These are phyloP conservation scores for Phalaenopsis hybrid DNA, from an alignment of 116 monocot genomes.

Conservation along the genomic window DNA sequence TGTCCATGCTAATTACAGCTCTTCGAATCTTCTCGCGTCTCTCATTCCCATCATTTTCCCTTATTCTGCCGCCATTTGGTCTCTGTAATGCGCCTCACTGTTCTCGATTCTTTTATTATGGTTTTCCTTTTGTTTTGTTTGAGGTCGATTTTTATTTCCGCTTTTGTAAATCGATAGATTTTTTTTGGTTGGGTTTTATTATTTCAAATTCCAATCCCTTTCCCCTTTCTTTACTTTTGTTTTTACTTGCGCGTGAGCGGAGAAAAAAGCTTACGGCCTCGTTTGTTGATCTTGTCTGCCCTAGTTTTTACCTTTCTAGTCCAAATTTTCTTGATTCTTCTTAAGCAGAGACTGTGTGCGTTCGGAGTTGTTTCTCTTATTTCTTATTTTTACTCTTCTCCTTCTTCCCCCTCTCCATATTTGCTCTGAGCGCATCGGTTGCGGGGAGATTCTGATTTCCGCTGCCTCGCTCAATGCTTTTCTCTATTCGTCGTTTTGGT, in stretches of 20 bases:
- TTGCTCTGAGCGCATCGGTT: no score
- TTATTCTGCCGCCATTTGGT: background rate
- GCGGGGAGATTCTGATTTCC: background rate
- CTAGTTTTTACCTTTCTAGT: background rate
- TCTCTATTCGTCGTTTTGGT: background rate
- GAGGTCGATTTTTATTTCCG: background rate
- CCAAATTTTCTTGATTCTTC: conserved; percentile 9
- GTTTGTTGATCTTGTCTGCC: background rate
- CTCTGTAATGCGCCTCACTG: background rate
- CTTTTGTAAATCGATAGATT: background rate
- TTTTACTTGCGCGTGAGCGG: conserved; percentile 14
- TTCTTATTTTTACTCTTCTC: background rate
- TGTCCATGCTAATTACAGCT: conserved; percentile 1
- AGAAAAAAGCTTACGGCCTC: background rate
- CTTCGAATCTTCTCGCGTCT: background rate
- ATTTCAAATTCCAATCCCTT: background rate
- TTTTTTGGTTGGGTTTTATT: background rate
- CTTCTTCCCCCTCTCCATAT: background rate
- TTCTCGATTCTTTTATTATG: background rate
- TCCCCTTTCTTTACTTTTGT: background rate
- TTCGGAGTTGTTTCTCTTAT: conserved; percentile 15
- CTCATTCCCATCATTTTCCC: background rate
- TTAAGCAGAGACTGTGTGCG: background rate
- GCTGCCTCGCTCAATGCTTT: background rate
- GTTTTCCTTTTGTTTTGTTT: background rate